Evolutionary conservation across 495 filamentous ascomycete genomes (phyloP), one percentile per base, ranked within the genome.

Genomic region (Daldinia grandis): DNA sequence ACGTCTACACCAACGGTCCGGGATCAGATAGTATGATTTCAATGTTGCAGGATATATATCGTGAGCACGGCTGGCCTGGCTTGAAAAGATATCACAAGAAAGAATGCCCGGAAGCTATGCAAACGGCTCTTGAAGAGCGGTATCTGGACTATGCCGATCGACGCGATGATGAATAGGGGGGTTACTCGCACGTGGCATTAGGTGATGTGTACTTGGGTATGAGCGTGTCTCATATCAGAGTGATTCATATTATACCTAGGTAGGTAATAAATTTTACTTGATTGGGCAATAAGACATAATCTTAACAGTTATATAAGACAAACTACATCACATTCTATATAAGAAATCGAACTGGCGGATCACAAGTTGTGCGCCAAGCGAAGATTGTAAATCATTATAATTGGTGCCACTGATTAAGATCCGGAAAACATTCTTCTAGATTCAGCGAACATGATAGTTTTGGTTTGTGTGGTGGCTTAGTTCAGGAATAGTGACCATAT

Each of bases 11-110:
- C 9, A 30, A 17, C 15, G 8, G 17, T 8, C 24, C 21, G 10
- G 15, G n/a, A 2, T 21, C 50, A 54, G 44, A 68, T 14, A 62
- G 69, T 47, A 70, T 73, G 51, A 59, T 47, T 8, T 10, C 67
- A 37, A 74, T 72, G 64, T 12, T 76, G n/a, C 49, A 51, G 54
- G 56, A 56, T 1, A 76, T 74, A 24, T 74, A 74, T 28, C 62
- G 50, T 9, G 38, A 68, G 47, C 61, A 76, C 42, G 70, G 71
- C 28, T 74, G 71, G 74, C 74, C 73, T n/a, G 55, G 70, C 31
- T 35, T 73, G 14, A 59, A 70, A 24, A 51, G 57, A 6, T 75
- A 73, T 56, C 69, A 24, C 37, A 75, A 73, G 66, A 24, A 47
- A 56, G 66, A 70, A 19, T 75, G 70, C 44, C 33, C 66, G 25